Base-by-base conservation (phyloP, 192 early-diverging fungal species). In the Coemansia sp. region DNA sequence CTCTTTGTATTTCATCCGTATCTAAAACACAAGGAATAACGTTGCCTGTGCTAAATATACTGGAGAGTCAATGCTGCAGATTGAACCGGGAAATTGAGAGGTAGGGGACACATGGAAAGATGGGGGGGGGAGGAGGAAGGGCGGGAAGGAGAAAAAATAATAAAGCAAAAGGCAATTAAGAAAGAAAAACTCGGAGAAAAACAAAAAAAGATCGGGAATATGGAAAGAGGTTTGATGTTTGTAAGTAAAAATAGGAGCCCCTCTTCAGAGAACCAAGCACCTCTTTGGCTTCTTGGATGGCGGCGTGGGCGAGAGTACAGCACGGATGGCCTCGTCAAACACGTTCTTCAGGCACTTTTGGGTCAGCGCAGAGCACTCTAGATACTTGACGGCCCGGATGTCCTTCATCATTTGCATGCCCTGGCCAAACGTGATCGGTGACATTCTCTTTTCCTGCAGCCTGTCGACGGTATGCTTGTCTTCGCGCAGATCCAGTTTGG, bases 341-440 rank as follows among this genome's bases (percentile, higher is more conserved):
- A 98, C 95, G 68, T 91, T 95, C 86, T 98, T 97, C 61, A 98
- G 72, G 28, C 95, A 95, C 80, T 95, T 94, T 82, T 97, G 95
- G 54, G 96, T 97, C 63, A 98, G 84, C 38, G 96, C 94, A 20
- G 95, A 97, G 75, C 96, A 98, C 82, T 98, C 96, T 31, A 97
- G 83, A 73, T 98, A 98, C 60, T 90, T 92, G 74, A 92, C 91
- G 22, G 92, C 95, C 17, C 81, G 67, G 63, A 98, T 90, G 64
- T 94, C 92, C 83, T 92, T 92, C 57, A 86, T 84, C 87, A 95
- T 91, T 62, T 90, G 87, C 62, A 91, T 71, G 13, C 96, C 95
- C 75, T 96, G 92, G 33, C 84, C 78, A 79, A 91, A 96, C 47
- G 89, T 82, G 75, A 96, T 95, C 25, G 94, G 94, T 33, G 86